Percentiles rank a stretch among this genome's conserved stretches.
phyloP scores from a whole-genome alignment of 306 rosid species.

The Quercus variabilis region DNA sequence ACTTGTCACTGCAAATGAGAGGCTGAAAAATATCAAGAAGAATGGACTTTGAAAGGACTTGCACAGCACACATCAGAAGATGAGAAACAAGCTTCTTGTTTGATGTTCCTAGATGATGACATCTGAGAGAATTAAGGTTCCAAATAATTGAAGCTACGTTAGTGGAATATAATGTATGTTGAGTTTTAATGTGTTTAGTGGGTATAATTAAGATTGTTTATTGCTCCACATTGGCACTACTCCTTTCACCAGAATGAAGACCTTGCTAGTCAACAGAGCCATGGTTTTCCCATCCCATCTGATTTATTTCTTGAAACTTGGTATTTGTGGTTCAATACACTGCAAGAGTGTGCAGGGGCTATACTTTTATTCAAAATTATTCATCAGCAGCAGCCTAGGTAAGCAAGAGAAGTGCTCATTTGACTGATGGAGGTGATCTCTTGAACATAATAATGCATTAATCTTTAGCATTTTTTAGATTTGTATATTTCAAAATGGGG shows the following conservation, averaged over 20 bases:
- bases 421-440: neutral
- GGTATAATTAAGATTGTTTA: neutral
- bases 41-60: constrained; percentile 36
- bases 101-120: too few species aligned
- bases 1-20: too few species aligned
- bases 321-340: neutral
- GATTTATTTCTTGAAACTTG: neutral
- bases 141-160: neutral
- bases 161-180: neutral
- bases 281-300: neutral
- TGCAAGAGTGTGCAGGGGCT: neutral
- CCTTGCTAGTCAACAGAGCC: too few species aligned
- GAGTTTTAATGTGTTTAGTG: neutral
- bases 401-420: neutral
- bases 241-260: too few species aligned
- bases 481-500: too few species aligned
- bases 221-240: neutral
- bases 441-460: neutral
- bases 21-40: constrained; percentile 44
- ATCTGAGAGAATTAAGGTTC: neutral
- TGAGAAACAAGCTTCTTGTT: neutral
- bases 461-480: too few species aligned
- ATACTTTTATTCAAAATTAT: neutral
- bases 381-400: neutral
- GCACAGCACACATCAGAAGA: constrained; percentile 3